phyloP scores from a whole-genome alignment of 345 rosid genomes.

The Salix purpurea region DNA sequence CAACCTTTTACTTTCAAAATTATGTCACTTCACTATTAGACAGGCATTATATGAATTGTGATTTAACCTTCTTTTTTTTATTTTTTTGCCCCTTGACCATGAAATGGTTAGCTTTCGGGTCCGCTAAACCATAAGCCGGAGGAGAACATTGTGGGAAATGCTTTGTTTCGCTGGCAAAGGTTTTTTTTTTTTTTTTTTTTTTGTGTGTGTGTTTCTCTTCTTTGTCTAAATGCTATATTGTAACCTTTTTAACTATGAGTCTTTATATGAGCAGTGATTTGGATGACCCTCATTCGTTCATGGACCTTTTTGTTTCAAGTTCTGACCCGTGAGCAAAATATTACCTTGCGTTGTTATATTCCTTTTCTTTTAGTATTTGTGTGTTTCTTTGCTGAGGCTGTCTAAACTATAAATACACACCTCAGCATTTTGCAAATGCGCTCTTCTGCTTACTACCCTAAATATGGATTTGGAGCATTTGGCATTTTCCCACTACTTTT shows the following conservation, averaged over 20 bases:
- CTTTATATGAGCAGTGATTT: conserved; percentile 50
- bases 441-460: conserved; percentile 67
- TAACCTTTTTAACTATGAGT: neutral
- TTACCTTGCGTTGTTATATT: neutral
- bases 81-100: conserved; percentile 16
- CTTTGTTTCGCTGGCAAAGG: conserved; percentile 86
- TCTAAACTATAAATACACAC: neutral
- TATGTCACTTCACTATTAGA: no score
- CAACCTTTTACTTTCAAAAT: no score
- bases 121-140: conserved; percentile 54
- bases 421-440: conserved; percentile 60
- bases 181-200: neutral
- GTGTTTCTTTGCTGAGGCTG: neutral
- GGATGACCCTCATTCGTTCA: conserved; percentile 86
- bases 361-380: neutral
- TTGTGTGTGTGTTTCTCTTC: neutral
- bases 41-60: neutral
- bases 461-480: conserved; percentile 77
- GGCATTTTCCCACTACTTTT: conserved; percentile 58
- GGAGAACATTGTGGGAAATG: conserved; percentile 62
- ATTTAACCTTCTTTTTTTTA: neutral
- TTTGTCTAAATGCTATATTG: neutral
- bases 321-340: conserved; percentile 58
- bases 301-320: conserved; percentile 77
- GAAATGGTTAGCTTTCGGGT: conserved; percentile 55